Evolutionary conservation across 2,329 filamentous ascomycete species (phyloP).

Genomic region (Calonectria multiphialidica): DNA sequence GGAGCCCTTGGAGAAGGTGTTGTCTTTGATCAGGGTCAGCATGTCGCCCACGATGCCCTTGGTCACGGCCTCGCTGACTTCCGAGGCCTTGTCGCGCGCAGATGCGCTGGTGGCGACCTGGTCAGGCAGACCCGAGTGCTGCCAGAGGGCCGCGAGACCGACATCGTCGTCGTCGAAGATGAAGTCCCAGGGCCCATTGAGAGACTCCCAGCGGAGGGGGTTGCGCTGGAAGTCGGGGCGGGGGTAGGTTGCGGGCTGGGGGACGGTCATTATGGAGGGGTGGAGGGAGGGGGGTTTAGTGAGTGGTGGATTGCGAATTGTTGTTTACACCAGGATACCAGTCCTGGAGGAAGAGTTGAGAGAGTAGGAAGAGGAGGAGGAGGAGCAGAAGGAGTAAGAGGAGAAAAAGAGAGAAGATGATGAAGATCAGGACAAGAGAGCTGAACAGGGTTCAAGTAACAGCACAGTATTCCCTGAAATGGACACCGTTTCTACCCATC

Average conservation of each 20-base stretch:
- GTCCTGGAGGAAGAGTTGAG: neutral
- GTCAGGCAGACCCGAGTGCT: conserved; percentile 61
- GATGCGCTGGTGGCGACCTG: conserved; percentile 45
- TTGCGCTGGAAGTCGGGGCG: conserved; percentile 73
- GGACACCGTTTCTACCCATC: neutral
- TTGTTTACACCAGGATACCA: neutral
- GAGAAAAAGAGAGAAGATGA: neutral
- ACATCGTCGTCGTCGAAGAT: conserved; percentile 74
- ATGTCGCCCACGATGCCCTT: conserved; percentile 63
- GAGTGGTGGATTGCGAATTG: neutral
- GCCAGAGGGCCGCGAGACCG: conserved; percentile 67
- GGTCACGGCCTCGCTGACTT: conserved; percentile 47
- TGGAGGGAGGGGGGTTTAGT: too few species aligned
- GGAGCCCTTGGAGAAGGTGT: conserved; percentile 49
- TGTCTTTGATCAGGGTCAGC: conserved; percentile 60
- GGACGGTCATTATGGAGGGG: conserved; percentile 32
- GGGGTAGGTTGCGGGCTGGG: conserved; percentile 59
- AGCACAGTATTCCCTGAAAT: neutral
- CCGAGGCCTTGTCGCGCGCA: conserved; percentile 50
- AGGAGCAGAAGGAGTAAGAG: neutral
- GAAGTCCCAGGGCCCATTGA: conserved; percentile 75
- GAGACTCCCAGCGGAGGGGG: conserved; percentile 67
- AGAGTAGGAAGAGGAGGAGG: neutral
- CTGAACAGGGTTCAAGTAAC: neutral
- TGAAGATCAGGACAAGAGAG: neutral